Conservation (phyloP, 1,284 basidiomycete species). For the Ceratobasidium sp. region DNA sequence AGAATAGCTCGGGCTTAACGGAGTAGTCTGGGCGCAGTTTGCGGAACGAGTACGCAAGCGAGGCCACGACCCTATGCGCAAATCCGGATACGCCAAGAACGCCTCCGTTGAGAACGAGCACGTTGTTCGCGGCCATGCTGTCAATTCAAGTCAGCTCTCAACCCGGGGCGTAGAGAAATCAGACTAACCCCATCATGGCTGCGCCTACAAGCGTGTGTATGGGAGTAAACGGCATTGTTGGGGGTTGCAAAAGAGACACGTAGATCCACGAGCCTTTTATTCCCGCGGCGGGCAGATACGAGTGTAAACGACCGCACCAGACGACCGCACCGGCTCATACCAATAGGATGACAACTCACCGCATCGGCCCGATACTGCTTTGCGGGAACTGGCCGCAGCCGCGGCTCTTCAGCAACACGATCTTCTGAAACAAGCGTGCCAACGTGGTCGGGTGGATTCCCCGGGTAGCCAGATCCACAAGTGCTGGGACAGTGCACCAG, state of each 20-base stretch:
- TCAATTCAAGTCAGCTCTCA: background rate
- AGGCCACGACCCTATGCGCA: background rate
- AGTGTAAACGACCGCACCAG: background rate
- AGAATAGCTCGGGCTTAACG: background rate
- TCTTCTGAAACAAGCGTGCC: background rate
- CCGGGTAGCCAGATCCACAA: no score
- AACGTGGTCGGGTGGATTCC: background rate
- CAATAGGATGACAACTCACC: background rate
- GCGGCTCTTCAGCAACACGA: background rate
- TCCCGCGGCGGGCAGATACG: background rate
- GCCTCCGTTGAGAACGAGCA: constrained; percentile 27
- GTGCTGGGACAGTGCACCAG: background rate
- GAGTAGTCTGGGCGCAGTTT: background rate
- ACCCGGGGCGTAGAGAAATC: no score
- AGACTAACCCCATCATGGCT: constrained; percentile 32
- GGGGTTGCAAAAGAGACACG: background rate
- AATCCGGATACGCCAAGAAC: constrained; percentile 34
- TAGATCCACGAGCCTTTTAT: constrained; percentile 6
- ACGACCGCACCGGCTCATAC: background rate
- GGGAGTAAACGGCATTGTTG: constrained; percentile 35
- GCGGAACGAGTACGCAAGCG: background rate
- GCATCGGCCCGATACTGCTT: background rate
- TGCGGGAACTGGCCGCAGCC: constrained; percentile 3
- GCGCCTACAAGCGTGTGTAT: constrained; percentile 30
- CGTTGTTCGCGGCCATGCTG: constrained; percentile 25